These are phyloP conservation scores for Colletotrichum scovillei DNA, from an alignment of 2,329 filamentous ascomycete genomes.

Conservation along the genomic window DNA sequence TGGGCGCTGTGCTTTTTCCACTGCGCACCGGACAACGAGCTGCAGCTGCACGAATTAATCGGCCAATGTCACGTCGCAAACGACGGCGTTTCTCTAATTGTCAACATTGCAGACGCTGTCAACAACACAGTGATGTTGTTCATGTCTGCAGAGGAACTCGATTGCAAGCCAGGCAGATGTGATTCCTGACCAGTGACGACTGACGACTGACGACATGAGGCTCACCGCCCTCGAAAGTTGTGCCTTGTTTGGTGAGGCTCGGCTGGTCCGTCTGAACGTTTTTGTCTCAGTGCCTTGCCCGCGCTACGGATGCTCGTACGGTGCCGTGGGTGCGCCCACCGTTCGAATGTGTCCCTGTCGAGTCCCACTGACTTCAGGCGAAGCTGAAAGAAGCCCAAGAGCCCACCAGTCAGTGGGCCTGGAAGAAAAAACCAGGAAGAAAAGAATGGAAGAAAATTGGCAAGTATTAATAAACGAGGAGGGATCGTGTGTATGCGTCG, in stretches of 20 bases:
- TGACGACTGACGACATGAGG: not conserved
- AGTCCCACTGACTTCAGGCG: conserved; percentile 9
- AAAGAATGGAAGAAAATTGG: not conserved
- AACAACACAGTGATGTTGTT: not conserved
- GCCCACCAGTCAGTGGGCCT: not conserved
- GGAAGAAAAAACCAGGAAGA: not conserved
- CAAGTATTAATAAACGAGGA: not conserved
- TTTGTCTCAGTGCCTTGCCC: too few relatives aligned
- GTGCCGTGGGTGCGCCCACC: not conserved
- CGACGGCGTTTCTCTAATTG: not conserved
- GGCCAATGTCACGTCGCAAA: conserved; percentile 8
- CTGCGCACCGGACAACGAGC: conserved; percentile 25
- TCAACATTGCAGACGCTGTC: not conserved
- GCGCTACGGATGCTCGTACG: too few relatives aligned
- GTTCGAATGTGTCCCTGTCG: not conserved
- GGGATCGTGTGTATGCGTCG: not conserved
- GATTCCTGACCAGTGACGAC: too few relatives aligned
- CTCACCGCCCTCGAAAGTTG: conserved; percentile 5
- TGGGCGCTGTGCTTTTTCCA: not conserved
- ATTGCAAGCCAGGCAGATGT: too few relatives aligned
- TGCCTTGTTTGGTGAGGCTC: conserved; percentile 22
- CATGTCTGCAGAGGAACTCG: not conserved
- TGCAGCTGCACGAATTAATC: conserved; percentile 4
- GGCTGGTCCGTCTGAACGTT: conserved; percentile 14
- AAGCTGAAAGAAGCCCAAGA: too few relatives aligned